Evolutionary conservation across 202 grass and related monocot species (phyloP).

Genomic region (Zizania palustris): DNA sequence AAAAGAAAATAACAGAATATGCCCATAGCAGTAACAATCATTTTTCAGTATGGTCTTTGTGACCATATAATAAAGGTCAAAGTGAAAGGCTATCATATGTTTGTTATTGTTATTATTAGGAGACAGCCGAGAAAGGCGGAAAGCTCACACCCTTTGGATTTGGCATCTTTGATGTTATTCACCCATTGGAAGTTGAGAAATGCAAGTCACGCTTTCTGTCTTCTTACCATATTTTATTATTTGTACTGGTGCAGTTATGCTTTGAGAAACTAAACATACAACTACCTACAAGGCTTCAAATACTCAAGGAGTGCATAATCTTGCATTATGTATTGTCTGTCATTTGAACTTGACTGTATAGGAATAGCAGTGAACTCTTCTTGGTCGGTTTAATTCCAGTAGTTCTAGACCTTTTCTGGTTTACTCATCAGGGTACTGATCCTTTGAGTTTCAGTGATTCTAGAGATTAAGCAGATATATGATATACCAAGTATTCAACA

Average conservation of each 20-base stretch:
- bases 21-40: constrained; percentile 36
- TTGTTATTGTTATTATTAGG: constrained; percentile 43
- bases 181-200: constrained; percentile 71
- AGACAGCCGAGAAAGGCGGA: constrained; percentile 37
- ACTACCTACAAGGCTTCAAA: constrained; percentile 40
- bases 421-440: constrained; percentile 14
- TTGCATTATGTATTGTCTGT: constrained; percentile 33
- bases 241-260: constrained; percentile 32
- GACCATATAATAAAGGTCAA: constrained; percentile 50
- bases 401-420: constrained; percentile 7
- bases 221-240: constrained; percentile 48
- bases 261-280: constrained; percentile 38
- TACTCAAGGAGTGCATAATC: constrained; percentile 33
- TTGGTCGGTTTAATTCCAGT: constrained; percentile 29
- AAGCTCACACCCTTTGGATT: constrained; percentile 73
- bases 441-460: constrained; percentile 23
- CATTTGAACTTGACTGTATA: constrained; percentile 17
- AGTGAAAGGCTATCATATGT: constrained; percentile 47
- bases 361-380: constrained; percentile 17
- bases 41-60: constrained; percentile 27
- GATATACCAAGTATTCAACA: constrained; percentile 14
- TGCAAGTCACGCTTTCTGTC: constrained; percentile 64
- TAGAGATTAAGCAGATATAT: not conserved
- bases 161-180: constrained; percentile 59
- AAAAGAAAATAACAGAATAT: constrained; percentile 43